These are phyloP conservation scores for Paramecium bursaria DNA, from an alignment of 73 alveolate genomes.

Conservation along the genomic window DNA sequence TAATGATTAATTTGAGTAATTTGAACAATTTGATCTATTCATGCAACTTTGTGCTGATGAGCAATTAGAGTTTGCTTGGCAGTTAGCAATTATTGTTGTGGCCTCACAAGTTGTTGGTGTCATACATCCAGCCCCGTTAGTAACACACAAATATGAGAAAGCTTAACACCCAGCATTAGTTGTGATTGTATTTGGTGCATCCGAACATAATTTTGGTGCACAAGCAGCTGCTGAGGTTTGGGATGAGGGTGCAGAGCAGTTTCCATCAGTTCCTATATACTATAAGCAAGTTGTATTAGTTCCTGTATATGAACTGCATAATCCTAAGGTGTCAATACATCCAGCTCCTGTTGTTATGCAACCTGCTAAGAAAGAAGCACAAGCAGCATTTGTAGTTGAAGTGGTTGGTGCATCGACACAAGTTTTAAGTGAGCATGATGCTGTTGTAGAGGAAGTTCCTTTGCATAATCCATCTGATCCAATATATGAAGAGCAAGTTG, in stretches of 20 bases:
- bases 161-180: background rate
- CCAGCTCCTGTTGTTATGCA: slow-evolving; percentile 19
- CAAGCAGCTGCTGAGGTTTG: slow-evolving; percentile 28
- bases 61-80: too few relatives aligned
- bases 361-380: background rate
- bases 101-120: too few relatives aligned
- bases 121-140: slow-evolving; percentile 39
- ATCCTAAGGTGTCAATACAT: background rate
- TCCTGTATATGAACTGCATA: slow-evolving; percentile 32
- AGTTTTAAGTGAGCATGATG: background rate
- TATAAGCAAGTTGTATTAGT: background rate
- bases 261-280: slow-evolving; percentile 17
- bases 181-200: slow-evolving; percentile 35
- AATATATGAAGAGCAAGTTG: background rate
- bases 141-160: background rate
- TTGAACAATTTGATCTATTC: too few relatives aligned
- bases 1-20: too few relatives aligned
- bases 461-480: slow-evolving; percentile 43
- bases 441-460: background rate
- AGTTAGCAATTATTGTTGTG: too few relatives aligned
- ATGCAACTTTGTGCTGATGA: too few relatives aligned
- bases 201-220: background rate
- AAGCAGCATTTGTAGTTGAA: background rate
- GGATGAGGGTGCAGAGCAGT: background rate
- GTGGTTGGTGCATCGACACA: slow-evolving; percentile 46